Percentiles rank a stretch among this genome's conserved stretches.
These are phyloP conservation scores for Schizonepeta tenuifolia DNA, from an alignment of 257 asterid species.

Conservation along the genomic window DNA sequence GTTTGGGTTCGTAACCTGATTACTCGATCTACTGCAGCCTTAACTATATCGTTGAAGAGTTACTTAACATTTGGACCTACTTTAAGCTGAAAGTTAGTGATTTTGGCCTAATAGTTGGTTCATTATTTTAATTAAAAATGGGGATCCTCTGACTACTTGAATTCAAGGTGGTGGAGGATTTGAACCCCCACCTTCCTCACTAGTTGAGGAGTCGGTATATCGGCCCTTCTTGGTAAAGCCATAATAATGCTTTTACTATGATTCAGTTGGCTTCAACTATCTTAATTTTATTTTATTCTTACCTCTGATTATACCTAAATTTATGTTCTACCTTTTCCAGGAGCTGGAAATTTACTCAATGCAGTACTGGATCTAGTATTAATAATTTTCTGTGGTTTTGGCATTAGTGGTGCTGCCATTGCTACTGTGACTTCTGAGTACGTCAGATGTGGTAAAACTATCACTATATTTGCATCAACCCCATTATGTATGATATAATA, in stretches of 20 bases:
- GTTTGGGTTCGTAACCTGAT: background rate
- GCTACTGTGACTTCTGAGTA: conserved; percentile 97
- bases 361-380: conserved; percentile 73
- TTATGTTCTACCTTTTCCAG: conserved; percentile 47
- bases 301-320: conserved; percentile 29
- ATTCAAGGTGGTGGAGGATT: background rate
- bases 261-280: background rate
- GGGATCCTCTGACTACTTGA: background rate
- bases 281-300: conserved; percentile 7
- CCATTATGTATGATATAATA: conserved; percentile 10
- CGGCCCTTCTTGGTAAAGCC: background rate
- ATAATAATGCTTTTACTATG: background rate
- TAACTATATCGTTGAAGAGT: background rate
- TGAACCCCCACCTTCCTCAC: background rate
- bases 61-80: background rate
- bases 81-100: background rate
- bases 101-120: conserved; percentile 6
- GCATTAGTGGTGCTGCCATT: conserved; percentile 89
- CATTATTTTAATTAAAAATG: background rate
- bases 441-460: conserved; percentile 87
- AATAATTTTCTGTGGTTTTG: conserved; percentile 68
- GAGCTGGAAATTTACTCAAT: conserved; percentile 84
- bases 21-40: background rate
- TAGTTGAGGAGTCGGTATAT: background rate
- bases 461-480: conserved; percentile 40